These are phyloP conservation scores for Pyrenochaeta sp. DNA, from an alignment of 2,329 filamentous ascomycete species.

Conservation along the genomic window DNA sequence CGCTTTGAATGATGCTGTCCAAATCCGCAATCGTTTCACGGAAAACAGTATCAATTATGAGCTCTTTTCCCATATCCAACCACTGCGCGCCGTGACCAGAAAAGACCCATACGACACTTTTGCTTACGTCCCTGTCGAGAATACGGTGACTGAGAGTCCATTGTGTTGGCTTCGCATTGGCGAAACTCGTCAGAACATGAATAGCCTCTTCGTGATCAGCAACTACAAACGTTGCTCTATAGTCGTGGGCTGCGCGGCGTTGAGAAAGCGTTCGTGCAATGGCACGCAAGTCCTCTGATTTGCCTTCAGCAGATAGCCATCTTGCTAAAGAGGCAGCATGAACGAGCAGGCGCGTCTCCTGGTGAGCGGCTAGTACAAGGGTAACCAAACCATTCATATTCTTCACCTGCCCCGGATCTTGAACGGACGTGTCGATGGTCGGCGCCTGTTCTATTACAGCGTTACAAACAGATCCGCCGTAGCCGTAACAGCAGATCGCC, in stretches of 20 bases:
- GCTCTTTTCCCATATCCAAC: conserved; percentile 32
- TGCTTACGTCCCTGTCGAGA: conserved; percentile 4
- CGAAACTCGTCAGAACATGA: not conserved
- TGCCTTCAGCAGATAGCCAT: conserved; percentile 1
- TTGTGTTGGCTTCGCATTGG: conserved; percentile 3
- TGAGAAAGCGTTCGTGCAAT: conserved; percentile 21
- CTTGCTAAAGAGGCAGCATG: conserved; percentile 1
- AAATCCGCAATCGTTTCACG: conserved; percentile 3
- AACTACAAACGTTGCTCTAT: conserved; percentile 12
- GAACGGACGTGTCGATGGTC: not conserved
- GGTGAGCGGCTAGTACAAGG: not conserved
- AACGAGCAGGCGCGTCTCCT: not conserved
- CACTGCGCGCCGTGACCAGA: conserved; percentile 45
- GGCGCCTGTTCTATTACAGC: conserved; percentile 17
- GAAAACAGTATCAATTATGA: conserved; percentile 7
- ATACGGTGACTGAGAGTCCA: conserved; percentile 2
- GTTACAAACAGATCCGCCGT: conserved; percentile 24
- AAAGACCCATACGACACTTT: conserved; percentile 34
- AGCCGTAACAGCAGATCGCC: conserved; percentile 26
- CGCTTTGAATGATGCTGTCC: conserved; percentile 13
- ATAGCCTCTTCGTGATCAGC: conserved; percentile 10
- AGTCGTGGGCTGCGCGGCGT: conserved; percentile 15
- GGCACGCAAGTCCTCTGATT: conserved; percentile 2
- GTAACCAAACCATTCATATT: conserved; percentile 3
- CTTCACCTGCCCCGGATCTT: conserved; percentile 2